These are phyloP conservation scores for Pichia sp. DNA, from an alignment of 1,139 yeast genomes.

Conservation along the genomic window DNA sequence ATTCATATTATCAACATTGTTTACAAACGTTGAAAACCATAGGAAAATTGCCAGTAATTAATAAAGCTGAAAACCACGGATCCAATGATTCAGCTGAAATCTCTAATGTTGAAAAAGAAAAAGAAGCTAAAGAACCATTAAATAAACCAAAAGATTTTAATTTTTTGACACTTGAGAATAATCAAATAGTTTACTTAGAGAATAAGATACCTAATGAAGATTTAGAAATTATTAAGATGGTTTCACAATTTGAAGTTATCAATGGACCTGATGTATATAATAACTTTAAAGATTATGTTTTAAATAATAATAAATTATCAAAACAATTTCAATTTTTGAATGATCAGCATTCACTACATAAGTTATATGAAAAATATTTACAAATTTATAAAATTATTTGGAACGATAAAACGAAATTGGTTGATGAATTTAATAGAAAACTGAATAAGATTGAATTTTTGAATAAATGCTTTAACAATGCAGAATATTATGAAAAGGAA, in stretches of 20 bases:
- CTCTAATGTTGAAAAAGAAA: not conserved
- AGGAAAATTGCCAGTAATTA: slow-evolving; percentile 4
- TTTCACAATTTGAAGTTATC: slow-evolving; percentile 62
- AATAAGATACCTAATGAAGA: slow-evolving; percentile 54
- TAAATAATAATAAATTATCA: slow-evolving; percentile 33
- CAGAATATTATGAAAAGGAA: slow-evolving; percentile 44
- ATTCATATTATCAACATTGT: slow-evolving; percentile 47
- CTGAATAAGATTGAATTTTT: slow-evolving; percentile 33
- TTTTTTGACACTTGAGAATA: slow-evolving; percentile 8
- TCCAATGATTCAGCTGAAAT: not conserved
- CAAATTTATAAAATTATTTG: slow-evolving; percentile 49
- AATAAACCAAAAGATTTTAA: slow-evolving; percentile 14
- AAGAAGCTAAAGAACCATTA: slow-evolving; percentile 4
- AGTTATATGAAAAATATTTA: slow-evolving; percentile 44
- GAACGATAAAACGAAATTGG: slow-evolving; percentile 21
- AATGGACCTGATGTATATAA: slow-evolving; percentile 45
- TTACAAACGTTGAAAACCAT: slow-evolving; percentile 4
- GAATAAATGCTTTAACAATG: slow-evolving; percentile 48
- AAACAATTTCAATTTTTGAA: slow-evolving; percentile 67
- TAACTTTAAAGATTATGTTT: slow-evolving; percentile 32
- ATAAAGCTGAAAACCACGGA: not conserved
- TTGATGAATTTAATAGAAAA: slow-evolving; percentile 15
- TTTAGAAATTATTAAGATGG: slow-evolving; percentile 58
- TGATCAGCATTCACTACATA: slow-evolving; percentile 54
- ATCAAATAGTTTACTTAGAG: slow-evolving; percentile 34